phyloP scores from a whole-genome alignment of 2,329 filamentous ascomycete species.

The Cercospora berteroae region DNA sequence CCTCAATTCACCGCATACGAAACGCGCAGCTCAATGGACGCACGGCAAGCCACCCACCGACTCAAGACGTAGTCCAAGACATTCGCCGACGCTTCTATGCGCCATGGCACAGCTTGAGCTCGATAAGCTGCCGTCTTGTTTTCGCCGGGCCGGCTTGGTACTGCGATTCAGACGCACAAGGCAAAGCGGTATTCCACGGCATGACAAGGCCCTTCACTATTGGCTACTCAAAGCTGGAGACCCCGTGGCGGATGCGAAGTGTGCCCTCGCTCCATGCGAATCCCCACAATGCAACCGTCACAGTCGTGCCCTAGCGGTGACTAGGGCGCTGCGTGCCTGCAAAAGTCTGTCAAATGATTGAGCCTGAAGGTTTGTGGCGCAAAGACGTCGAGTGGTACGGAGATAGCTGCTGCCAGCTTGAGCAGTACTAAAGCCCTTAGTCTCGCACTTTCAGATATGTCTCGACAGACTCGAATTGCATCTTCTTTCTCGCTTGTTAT shows the following conservation, averaged over 20 bases:
- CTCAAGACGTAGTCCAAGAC: neutral
- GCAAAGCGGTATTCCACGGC: constrained; percentile 6
- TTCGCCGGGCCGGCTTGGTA: constrained; percentile 9
- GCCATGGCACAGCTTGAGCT: constrained; percentile 6
- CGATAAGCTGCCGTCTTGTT: constrained; percentile 11
- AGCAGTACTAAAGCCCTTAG: constrained; percentile 6
- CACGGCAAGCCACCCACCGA: neutral
- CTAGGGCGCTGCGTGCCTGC: neutral
- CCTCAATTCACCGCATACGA: neutral
- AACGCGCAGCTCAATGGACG: neutral
- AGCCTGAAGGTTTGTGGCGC: neutral
- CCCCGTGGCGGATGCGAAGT: constrained; percentile 2
- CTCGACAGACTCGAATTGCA: neutral
- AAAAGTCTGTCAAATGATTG: constrained; percentile 9
- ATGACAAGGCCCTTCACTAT: neutral
- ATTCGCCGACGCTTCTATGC: constrained; percentile 3
- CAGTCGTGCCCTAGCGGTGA: neutral
- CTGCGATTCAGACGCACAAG: neutral
- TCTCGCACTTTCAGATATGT: neutral
- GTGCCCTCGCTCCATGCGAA: neutral
- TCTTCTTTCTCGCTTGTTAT: neutral
- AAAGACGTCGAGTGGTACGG: neutral
- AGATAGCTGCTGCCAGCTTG: neutral
- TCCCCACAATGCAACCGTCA: neutral
- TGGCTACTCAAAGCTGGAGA: neutral